phyloP scores from a whole-genome alignment of 1,139 yeast genomes.

The Suzukiozyma palmioleophila region DNA sequence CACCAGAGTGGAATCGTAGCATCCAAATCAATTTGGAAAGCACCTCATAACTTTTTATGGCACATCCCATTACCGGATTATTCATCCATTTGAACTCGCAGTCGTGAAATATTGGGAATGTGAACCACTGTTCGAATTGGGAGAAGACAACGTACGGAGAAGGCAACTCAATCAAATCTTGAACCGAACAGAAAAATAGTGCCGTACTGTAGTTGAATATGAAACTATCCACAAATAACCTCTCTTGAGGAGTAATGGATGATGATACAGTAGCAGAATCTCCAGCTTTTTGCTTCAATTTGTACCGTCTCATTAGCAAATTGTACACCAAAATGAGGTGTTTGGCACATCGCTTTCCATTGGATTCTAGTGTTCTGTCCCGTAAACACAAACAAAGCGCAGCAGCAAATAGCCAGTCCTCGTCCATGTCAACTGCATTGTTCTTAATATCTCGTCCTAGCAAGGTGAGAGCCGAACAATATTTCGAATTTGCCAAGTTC shows the following conservation, averaged over 20 bases:
- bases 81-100: conserved; percentile 9
- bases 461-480: conserved; percentile 6
- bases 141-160: conserved; percentile 8
- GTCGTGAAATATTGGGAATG: conserved; percentile 6
- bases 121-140: conserved; percentile 6
- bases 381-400: conserved; percentile 8
- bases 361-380: conserved; percentile 7
- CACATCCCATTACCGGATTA: conserved; percentile 8
- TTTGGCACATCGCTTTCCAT: conserved; percentile 8
- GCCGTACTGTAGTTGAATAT: conserved; percentile 7
- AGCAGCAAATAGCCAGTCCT: conserved; percentile 9
- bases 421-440: conserved; percentile 6
- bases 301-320: conserved; percentile 4
- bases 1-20: conserved; percentile 8
- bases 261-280: not conserved
- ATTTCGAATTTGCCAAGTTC: conserved; percentile 6
- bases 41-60: conserved; percentile 7
- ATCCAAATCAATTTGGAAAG: conserved; percentile 8
- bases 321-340: conserved; percentile 8
- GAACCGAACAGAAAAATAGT: conserved; percentile 6
- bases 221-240: conserved; percentile 9
- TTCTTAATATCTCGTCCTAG: conserved; percentile 5
- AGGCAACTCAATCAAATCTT: conserved; percentile 6
- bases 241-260: conserved; percentile 6
- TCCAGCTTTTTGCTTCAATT: not conserved